phyloP scores from a whole-genome alignment of 2,329 filamentous ascomycete species.

The Trichoderma guizhouense region DNA sequence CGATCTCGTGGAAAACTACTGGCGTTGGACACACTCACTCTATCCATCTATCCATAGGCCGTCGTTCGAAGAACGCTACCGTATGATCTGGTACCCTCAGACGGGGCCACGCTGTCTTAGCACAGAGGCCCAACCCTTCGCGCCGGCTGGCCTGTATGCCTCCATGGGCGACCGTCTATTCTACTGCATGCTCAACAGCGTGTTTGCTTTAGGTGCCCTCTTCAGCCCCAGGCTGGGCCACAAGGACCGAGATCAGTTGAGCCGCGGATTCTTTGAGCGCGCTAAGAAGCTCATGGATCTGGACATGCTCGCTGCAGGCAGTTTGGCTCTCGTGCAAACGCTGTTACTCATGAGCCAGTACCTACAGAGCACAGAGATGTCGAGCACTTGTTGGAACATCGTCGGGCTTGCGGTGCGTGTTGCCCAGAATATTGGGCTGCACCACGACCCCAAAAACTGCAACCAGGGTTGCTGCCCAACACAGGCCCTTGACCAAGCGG shows the following conservation, averaged over 20 bases:
- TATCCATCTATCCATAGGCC: neutral
- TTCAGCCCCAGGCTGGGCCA: neutral
- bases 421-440: neutral
- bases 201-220: conserved; percentile 1
- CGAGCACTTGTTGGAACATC: neutral
- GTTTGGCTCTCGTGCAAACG: neutral
- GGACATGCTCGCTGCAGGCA: neutral
- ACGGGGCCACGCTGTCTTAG: neutral
- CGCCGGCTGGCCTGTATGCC: neutral
- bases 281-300: neutral
- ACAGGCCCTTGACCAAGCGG: neutral
- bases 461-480: neutral
- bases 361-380: neutral
- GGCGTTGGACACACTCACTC: neutral
- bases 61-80: neutral
- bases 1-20: neutral
- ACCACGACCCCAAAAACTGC: neutral
- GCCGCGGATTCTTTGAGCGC: neutral
- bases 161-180: neutral
- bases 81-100: neutral
- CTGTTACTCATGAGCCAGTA: neutral
- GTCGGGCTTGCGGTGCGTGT: neutral
- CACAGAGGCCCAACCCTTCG: neutral
- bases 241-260: neutral
- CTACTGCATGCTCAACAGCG: neutral